Percentiles rank a stretch among this genome's conserved stretches.
phyloP scores from a whole-genome alignment of 352 stramenopile species.

The Hyaloperonospora brassicae region DNA sequence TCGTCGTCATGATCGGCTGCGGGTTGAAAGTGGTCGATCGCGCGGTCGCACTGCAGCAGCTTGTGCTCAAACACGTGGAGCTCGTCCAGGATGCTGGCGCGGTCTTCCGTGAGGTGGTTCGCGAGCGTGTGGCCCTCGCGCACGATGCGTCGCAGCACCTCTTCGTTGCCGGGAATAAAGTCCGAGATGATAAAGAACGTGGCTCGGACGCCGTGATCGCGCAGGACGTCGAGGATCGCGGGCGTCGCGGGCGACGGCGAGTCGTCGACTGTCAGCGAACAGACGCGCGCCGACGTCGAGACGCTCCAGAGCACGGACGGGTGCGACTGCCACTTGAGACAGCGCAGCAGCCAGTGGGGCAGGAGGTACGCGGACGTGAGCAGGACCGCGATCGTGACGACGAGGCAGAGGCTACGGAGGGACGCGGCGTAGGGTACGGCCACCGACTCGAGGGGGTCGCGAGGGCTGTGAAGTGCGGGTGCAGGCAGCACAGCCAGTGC shows the following conservation, averaged over 20 bases:
- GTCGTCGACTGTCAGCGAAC: slow-evolving; percentile 77
- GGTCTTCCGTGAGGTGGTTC: slow-evolving; percentile 80
- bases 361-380: slow-evolving; percentile 60
- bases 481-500: neutral
- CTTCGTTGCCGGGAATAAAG: slow-evolving; percentile 57
- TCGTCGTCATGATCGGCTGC: neutral
- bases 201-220: slow-evolving; percentile 49
- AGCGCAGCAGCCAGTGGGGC: slow-evolving; percentile 56
- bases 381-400: slow-evolving; percentile 25
- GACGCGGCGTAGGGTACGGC: slow-evolving; percentile 3
- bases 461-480: neutral
- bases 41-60: slow-evolving; percentile 64
- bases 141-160: slow-evolving; percentile 66
- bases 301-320: slow-evolving; percentile 73
- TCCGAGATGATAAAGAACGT: slow-evolving; percentile 85
- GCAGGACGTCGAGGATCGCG: slow-evolving; percentile 66
- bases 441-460: neutral
- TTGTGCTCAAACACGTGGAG: slow-evolving; percentile 80
- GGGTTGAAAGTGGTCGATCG: slow-evolving; percentile 43
- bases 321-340: slow-evolving; percentile 59
- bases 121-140: slow-evolving; percentile 65
- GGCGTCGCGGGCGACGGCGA: slow-evolving; percentile 53
- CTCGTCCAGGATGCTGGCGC: slow-evolving; percentile 68
- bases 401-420: slow-evolving; percentile 17
- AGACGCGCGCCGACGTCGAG: slow-evolving; percentile 40